These are phyloP conservation scores for Fusarium fujikuroi DNA, from an alignment of 2,329 filamentous ascomycete species.

Conservation along the genomic window DNA sequence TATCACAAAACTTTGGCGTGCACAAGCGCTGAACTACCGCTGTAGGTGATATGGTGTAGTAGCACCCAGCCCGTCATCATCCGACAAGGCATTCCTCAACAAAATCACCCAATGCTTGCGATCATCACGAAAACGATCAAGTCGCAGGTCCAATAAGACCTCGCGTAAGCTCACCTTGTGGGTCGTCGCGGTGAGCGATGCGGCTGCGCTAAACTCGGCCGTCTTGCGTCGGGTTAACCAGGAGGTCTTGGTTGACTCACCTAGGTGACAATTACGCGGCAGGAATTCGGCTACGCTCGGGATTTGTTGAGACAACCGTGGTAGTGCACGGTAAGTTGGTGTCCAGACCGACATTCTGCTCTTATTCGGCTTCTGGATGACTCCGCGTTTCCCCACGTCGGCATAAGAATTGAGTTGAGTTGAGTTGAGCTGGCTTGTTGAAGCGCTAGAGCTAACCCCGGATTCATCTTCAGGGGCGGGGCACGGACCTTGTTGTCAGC, in stretches of 20 bases:
- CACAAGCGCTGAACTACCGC: background rate
- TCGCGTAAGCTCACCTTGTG: constrained; percentile 18
- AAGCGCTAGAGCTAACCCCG: constrained; percentile 33
- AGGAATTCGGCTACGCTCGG: constrained; percentile 28
- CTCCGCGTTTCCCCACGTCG: constrained; percentile 18
- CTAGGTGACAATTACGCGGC: constrained; percentile 29
- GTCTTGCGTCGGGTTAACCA: constrained; percentile 34
- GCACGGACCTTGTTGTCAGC: constrained; percentile 14
- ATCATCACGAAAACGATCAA: constrained; percentile 28
- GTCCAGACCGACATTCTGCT: background rate
- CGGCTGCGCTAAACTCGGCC: constrained; percentile 27
- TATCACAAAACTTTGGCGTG: constrained; percentile 3
- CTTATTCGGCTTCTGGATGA: background rate
- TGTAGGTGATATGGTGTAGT: too few species aligned
- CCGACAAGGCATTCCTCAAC: constrained; percentile 22
- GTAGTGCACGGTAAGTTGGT: background rate
- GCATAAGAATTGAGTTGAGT: constrained; percentile 4
- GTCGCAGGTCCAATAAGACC: background rate
- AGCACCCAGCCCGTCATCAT: constrained; percentile 9
- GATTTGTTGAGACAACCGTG: constrained; percentile 15
- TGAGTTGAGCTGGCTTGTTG: background rate
- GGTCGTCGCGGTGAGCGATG: background rate
- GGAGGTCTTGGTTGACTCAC: constrained; percentile 26
- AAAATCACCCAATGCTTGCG: constrained; percentile 10
- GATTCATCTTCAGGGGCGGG: constrained; percentile 31